Percentiles rank a stretch among this genome's conserved stretches.
Evolutionary conservation across 2,329 filamentous ascomycete species (phyloP).

Genomic region (Cladophialophora psammophila): DNA sequence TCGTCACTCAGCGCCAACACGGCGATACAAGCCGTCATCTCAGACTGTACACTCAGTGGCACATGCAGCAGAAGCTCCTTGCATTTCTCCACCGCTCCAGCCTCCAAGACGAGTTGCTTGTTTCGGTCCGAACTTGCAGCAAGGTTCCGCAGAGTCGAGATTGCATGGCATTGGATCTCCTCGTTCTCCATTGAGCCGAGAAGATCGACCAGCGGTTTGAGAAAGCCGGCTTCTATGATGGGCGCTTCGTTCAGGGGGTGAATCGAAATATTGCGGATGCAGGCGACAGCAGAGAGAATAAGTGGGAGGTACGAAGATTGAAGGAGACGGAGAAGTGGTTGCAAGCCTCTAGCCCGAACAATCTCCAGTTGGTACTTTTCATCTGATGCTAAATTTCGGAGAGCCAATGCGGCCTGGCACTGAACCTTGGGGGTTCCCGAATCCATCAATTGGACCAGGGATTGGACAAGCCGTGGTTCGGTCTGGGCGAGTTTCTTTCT

Average conservation of each 20-base stretch:
- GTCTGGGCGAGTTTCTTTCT: conserved; percentile 88
- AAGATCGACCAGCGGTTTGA: conserved; percentile 91
- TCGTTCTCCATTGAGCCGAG: conserved; percentile 96
- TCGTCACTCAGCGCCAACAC: conserved; percentile 95
- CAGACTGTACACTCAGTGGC: conserved; percentile 91
- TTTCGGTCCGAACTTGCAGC: conserved; percentile 97
- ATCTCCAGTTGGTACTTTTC: conserved; percentile 99
- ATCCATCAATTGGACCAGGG: conserved; percentile 94
- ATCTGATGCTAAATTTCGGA: conserved; percentile 94
- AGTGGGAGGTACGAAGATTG: conserved; percentile 95
- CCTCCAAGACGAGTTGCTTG: conserved; percentile 96
- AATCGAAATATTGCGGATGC: conserved; percentile 98
- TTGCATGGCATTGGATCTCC: conserved; percentile 98
- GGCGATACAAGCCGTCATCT: conserved; percentile 99
- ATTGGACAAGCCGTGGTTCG: conserved; percentile 90
- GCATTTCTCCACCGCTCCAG: conserved; percentile 97
- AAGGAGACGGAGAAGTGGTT: conserved; percentile 83
- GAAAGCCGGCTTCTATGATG: conserved; percentile 96
- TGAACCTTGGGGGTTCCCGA: conserved; percentile 97
- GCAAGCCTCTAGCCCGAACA: conserved; percentile 84
- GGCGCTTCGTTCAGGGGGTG: conserved; percentile 97
- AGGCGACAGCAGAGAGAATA: conserved; percentile 95
- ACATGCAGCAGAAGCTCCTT: conserved; percentile 95
- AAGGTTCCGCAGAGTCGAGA: conserved; percentile 93
- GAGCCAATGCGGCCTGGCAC: conserved; percentile 91